Conservation (phyloP, 345 rosid genomes). For the Populus davidiana region DNA sequence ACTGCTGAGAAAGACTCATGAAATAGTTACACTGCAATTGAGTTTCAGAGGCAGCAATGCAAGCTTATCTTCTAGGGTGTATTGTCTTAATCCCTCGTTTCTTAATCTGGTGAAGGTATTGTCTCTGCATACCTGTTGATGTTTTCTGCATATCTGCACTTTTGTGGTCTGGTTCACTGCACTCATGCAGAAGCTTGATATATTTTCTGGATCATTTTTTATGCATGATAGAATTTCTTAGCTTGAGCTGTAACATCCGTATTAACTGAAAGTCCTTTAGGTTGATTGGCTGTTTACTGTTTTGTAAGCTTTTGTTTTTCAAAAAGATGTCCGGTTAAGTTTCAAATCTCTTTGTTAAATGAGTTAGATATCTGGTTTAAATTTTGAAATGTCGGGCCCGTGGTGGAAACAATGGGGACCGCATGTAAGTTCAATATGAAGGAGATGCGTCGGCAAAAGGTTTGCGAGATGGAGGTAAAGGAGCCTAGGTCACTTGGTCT, state of each 20-base stretch:
- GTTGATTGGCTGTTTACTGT: neutral
- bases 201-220: slow-evolving; percentile 6
- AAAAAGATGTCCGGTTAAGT: neutral
- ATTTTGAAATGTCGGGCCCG: neutral
- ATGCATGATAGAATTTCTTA: neutral
- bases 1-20: slow-evolving; percentile 40
- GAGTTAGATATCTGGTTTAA: neutral
- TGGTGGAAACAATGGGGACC: slow-evolving; percentile 11
- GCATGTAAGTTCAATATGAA: slow-evolving; percentile 8
- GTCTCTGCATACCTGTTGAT: slow-evolving; percentile 6
- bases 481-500: neutral
- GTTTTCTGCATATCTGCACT: slow-evolving; percentile 1
- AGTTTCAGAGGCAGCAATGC: neutral
- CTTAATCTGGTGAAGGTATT: slow-evolving; percentile 6
- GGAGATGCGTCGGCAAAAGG: slow-evolving; percentile 14
- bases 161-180: neutral
- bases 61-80: slow-evolving; percentile 2
- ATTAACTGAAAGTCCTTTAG: neutral
- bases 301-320: neutral
- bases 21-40: slow-evolving; percentile 6
- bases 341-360: neutral
- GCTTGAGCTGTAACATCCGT: slow-evolving; percentile 8
- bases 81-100: slow-evolving; percentile 15
- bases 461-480: neutral
- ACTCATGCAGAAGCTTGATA: neutral